Percentiles rank a stretch among this genome's conserved stretches.
Evolutionary conservation across 345 rosid genomes (phyloP).

Genomic region (Gossypium bickii): DNA sequence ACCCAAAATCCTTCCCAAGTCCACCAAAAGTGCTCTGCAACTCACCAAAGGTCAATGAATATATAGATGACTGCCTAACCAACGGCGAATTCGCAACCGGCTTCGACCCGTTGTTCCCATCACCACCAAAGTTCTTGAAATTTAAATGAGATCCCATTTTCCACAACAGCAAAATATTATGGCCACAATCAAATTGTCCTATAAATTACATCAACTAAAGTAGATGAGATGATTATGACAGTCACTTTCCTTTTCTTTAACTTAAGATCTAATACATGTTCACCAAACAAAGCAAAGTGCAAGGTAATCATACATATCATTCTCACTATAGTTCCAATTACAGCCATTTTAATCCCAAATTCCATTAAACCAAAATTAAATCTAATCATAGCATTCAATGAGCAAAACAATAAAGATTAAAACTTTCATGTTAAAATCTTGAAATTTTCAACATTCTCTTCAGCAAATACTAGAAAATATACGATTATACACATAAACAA

Average conservation of each 20-base stretch:
- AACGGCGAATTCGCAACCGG: conserved; percentile 36
- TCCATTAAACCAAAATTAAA: background rate
- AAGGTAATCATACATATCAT: conserved; percentile 10
- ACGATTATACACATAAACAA: background rate
- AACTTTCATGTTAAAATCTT: background rate
- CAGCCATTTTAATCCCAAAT: background rate
- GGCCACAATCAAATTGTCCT: conserved; percentile 12
- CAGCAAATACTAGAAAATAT: background rate
- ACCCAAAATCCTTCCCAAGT: conserved; percentile 80
- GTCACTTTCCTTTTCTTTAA: conserved; percentile 7
- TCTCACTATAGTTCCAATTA: background rate
- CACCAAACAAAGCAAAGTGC: conserved; percentile 14
- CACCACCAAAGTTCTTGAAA: conserved; percentile 56
- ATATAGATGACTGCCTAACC: conserved; percentile 71
- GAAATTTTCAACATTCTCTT: too few species aligned
- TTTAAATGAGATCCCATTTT: conserved; percentile 60
- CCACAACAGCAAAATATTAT: conserved; percentile 10
- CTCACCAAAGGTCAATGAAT: conserved; percentile 82
- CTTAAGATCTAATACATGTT: conserved; percentile 19
- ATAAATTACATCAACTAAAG: conserved; percentile 18
- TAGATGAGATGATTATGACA: conserved; percentile 12
- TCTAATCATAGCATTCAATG: background rate
- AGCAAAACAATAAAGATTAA: background rate
- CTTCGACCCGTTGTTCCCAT: conserved; percentile 37
- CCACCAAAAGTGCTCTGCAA: conserved; percentile 73